Base-by-base conservation (phyloP, 2,329 filamentous ascomycete species). In the Rutstroemia sydowiana region DNA sequence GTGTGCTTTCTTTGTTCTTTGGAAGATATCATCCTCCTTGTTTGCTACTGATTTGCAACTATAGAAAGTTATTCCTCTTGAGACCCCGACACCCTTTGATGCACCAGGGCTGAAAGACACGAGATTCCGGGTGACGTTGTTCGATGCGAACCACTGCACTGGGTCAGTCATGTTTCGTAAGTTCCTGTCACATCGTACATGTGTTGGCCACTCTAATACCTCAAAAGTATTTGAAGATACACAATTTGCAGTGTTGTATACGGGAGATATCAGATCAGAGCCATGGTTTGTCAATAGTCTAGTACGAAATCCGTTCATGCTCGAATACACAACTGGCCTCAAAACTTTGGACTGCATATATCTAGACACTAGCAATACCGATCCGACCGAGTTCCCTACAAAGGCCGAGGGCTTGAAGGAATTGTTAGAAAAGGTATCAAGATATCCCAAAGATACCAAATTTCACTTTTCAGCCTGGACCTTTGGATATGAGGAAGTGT, bases 391-490 rank as follows among this genome's bases (percentile, higher is more conserved):
- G 0, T 79, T 84, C 23, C 76, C 77, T 18, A 74, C 77, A 0
- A 84, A 96, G 65, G 82, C 85, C 0, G 80, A 92, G 48, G 91
- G 91, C 0, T 72, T 95, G 10, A 71, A 71, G 1, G 87, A 95
- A 62, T 75, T 96, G 0, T 63, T 96, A 1, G 69, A 72, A 4
- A 85, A 89, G 58, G 75, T 95, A 0, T 67, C 71, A 0, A 64
- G 70, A 21, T 95, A 92, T 65, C 85, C 90, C 0, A 56, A 72
- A 1, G 79, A 88, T 36, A 95, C 89, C 0, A 67, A 85, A 1
- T 96, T 95, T 62, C 87, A 95, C 66, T 77, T 97, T 42, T 81
- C 90, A 52, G 81, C 89, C 1, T 95, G 91, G 90, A 96, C 92
- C 0, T 93, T 93, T 64, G 88, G 87, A 0, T 95, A 96, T 57